Evolutionary conservation across 441 rosid genomes (phyloP).

Genomic region (Manihot esculenta): DNA sequence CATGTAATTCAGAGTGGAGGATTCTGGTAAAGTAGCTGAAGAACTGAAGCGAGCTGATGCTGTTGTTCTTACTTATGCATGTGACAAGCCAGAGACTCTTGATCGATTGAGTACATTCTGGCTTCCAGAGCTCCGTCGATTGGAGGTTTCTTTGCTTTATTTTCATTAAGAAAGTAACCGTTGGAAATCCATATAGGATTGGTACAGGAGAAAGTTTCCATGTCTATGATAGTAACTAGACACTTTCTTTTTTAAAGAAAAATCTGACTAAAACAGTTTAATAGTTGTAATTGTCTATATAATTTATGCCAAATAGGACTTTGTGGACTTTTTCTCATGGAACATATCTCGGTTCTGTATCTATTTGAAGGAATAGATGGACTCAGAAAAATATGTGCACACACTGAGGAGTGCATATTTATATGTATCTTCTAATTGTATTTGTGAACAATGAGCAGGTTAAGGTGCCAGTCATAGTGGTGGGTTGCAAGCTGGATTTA

Average conservation of each 20-base stretch:
- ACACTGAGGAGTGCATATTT: background rate
- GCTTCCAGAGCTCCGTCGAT: conserved; percentile 79
- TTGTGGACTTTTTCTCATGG: background rate
- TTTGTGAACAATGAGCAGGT: conserved; percentile 49
- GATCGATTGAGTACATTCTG: conserved; percentile 67
- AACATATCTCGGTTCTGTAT: background rate
- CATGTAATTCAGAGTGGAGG: conserved; percentile 49
- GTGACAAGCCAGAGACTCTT: conserved; percentile 63
- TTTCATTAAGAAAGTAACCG: background rate
- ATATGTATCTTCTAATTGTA: conserved; percentile 4
- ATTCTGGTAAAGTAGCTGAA: conserved; percentile 57
- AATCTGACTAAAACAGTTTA: too few species aligned
- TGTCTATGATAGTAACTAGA: background rate
- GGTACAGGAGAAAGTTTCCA: background rate
- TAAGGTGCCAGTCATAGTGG: conserved; percentile 74
- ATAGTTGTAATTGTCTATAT: background rate
- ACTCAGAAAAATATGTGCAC: background rate
- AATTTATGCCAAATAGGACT: background rate
- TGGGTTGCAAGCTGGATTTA: conserved; percentile 73
- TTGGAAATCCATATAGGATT: background rate
- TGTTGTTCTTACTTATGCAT: conserved; percentile 77
- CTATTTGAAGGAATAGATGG: background rate
- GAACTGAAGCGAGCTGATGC: conserved; percentile 78
- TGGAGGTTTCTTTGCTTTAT: conserved; percentile 52
- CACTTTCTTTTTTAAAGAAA: too few species aligned